A percentile compares a stretch with the other conserved stretches of the same genome.
Conservation (phyloP, 2,329 filamentous ascomycete species). For the Dactylonectria estremocensis region DNA sequence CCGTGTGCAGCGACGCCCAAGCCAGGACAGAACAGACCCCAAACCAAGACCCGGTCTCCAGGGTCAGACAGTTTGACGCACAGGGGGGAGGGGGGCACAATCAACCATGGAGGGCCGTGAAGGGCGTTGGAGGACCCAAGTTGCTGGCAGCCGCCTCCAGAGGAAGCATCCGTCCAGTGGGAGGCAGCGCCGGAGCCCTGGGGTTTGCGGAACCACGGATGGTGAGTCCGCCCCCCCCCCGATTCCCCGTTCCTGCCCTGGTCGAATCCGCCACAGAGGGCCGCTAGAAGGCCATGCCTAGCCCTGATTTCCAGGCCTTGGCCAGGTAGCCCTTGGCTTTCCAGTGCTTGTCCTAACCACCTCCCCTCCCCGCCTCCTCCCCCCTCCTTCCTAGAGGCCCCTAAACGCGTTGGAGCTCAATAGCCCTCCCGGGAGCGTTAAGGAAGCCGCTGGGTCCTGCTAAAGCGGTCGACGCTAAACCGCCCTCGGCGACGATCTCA, state of each 20-base stretch:
- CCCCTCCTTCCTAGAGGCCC: not conserved
- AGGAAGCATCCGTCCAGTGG: constrained; percentile 38
- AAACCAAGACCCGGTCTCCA: constrained; percentile 34
- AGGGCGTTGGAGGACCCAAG: too few species aligned
- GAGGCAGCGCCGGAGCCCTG: constrained; percentile 42
- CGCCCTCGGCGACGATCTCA: constrained; percentile 39
- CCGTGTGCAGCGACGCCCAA: constrained; percentile 29
- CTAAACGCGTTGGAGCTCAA: not conserved
- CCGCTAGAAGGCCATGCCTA: constrained; percentile 29
- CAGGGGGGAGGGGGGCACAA: constrained; percentile 21
- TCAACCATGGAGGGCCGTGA: too few species aligned
- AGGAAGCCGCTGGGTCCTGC: not conserved
- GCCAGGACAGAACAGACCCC: not conserved
- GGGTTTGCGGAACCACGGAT: constrained; percentile 41
- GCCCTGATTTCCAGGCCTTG: not conserved
- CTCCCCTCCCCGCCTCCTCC: constrained; percentile 6
- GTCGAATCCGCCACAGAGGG: constrained; percentile 32
- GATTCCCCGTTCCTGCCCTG: constrained; percentile 21
- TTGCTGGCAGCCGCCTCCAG: constrained; percentile 2
- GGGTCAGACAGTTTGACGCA: constrained; percentile 42
- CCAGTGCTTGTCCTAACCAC: constrained; percentile 21
- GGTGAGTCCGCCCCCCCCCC: constrained; percentile 22
- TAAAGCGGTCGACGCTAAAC: constrained; percentile 34
- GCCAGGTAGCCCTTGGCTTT: not conserved
- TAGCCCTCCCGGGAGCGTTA: not conserved